Conservation (phyloP, 306 rosid genomes). For the Cicer yamashitae region DNA sequence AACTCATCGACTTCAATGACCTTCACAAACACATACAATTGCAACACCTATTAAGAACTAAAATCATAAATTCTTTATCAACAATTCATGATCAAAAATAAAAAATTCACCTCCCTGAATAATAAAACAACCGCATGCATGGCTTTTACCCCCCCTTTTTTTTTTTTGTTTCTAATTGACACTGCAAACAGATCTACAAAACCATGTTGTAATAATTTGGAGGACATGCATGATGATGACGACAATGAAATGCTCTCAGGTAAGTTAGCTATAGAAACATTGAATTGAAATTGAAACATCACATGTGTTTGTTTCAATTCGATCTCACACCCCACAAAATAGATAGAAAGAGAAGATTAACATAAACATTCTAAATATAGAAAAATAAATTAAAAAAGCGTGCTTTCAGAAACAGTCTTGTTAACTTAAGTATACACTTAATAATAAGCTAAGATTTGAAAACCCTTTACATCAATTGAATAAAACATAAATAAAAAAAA, state of each 20-base stretch:
- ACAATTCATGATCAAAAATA: constrained; percentile 22
- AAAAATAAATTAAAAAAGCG: constrained; percentile 35
- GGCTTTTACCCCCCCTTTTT: constrained; percentile 13
- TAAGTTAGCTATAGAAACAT: constrained; percentile 13
- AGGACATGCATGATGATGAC: constrained; percentile 12
- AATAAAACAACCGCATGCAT: constrained; percentile 31
- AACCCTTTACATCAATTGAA: constrained; percentile 34
- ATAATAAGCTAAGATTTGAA: constrained; percentile 41
- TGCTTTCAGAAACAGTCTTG: constrained; percentile 26
- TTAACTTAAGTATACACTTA: constrained; percentile 6
- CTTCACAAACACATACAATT: constrained; percentile 19
- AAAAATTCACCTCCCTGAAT: neutral
- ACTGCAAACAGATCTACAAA: constrained; percentile 25
- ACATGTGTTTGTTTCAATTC: constrained; percentile 12
- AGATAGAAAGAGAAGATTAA: constrained; percentile 33
- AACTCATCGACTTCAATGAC: constrained; percentile 36
- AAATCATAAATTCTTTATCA: constrained; percentile 13
- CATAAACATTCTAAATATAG: constrained; percentile 32
- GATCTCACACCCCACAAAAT: constrained; percentile 3
- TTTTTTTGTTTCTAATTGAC: constrained; percentile 6
- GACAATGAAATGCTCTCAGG: neutral
- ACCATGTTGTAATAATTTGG: constrained; percentile 7
- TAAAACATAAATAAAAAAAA: neutral
- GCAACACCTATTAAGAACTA: constrained; percentile 9
- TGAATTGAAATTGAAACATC: neutral